These are phyloP conservation scores for Dalbergia oliveri DNA, from an alignment of 306 rosid genomes.

Conservation along the genomic window DNA sequence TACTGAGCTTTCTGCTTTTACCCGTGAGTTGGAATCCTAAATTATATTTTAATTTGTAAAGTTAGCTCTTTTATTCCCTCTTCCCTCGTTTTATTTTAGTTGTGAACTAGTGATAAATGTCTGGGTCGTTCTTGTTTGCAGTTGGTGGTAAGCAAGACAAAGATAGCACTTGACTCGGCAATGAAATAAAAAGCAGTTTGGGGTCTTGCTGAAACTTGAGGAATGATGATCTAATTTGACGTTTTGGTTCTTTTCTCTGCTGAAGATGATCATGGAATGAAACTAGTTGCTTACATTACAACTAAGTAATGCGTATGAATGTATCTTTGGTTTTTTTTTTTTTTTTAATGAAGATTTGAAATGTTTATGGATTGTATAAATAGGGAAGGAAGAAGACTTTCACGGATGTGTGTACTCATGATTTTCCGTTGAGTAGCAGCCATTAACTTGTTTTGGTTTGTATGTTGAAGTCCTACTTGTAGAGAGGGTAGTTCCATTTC, in stretches of 20 bases:
- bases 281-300: conserved; percentile 46
- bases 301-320: conserved; percentile 54
- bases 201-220: conserved; percentile 42
- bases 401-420: conserved; percentile 47
- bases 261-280: conserved; percentile 45
- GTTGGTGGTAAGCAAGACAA: conserved; percentile 62
- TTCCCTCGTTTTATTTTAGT: neutral
- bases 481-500: neutral
- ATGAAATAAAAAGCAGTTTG: conserved; percentile 45
- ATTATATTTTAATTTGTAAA: neutral
- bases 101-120: neutral
- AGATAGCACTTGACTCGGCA: conserved; percentile 49
- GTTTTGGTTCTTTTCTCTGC: conserved; percentile 46
- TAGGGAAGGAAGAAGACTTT: conserved; percentile 38
- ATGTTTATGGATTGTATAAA: conserved; percentile 55
- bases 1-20: conserved; percentile 83
- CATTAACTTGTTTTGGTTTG: conserved; percentile 53
- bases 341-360: conserved; percentile 49
- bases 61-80: neutral
- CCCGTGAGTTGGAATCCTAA: conserved; percentile 70
- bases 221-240: conserved; percentile 39
- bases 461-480: conserved; percentile 9
- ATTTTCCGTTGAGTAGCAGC: conserved; percentile 48
- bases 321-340: conserved; percentile 33
- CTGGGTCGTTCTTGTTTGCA: conserved; percentile 12